phyloP scores from a whole-genome alignment of 208 protist species.

The Acanthamoeba lenticulata region DNA sequence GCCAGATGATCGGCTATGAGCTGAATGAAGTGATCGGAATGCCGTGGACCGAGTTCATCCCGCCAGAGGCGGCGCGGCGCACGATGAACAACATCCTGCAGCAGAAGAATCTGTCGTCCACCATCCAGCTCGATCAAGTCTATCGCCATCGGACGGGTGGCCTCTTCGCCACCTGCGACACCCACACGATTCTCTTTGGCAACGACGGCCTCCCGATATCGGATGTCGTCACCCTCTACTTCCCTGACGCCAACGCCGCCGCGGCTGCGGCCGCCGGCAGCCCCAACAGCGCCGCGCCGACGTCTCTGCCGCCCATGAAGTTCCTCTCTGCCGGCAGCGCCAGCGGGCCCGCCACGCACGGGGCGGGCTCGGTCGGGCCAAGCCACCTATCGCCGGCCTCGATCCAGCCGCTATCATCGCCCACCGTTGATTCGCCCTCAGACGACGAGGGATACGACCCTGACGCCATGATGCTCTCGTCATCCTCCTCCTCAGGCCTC shows the following conservation, averaged over 20 bases:
- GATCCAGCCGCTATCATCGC: constrained; percentile 8
- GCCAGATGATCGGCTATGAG: constrained; percentile 69
- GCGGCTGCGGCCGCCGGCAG: not conserved
- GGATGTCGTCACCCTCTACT: constrained; percentile 32
- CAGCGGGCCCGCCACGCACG: not conserved
- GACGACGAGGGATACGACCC: not conserved
- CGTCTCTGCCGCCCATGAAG: not conserved
- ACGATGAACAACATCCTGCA: constrained; percentile 55
- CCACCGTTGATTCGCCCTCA: not conserved
- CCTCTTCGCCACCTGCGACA: constrained; percentile 65
- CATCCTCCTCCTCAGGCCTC: too few species aligned
- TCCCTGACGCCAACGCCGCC: not conserved
- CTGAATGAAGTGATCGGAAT: constrained; percentile 59
- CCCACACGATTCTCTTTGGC: constrained; percentile 55
- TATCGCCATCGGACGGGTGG: constrained; percentile 56
- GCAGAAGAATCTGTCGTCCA: not conserved
- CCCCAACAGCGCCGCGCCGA: not conserved
- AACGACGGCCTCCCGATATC: constrained; percentile 43
- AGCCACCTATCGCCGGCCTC: not conserved
- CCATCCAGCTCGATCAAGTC: constrained; percentile 59
- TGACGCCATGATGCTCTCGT: not conserved
- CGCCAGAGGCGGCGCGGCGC: constrained; percentile 41
- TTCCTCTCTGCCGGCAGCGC: not conserved
- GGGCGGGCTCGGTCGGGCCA: not conserved
- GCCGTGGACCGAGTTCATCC: constrained; percentile 68